phyloP scores from a whole-genome alignment of 2,329 filamentous ascomycete species.

The Claviceps sp. region DNA sequence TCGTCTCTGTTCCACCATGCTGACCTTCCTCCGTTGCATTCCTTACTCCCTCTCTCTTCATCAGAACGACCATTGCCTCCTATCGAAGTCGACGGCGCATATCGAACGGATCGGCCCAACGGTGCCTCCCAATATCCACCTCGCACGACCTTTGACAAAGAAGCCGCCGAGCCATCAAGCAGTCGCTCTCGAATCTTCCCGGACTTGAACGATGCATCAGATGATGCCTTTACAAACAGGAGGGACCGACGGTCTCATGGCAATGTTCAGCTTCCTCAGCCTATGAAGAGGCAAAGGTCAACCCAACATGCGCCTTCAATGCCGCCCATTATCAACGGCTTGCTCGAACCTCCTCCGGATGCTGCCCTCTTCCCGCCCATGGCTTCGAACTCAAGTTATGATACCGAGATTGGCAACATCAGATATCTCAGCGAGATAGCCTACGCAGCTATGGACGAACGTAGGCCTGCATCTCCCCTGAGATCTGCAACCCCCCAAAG shows the following conservation, averaged over 20 bases:
- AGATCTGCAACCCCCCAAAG: constrained; percentile 8
- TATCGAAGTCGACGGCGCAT: constrained; percentile 35
- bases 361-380: constrained; percentile 52
- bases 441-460: constrained; percentile 11
- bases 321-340: constrained; percentile 52
- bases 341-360: constrained; percentile 48
- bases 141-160: constrained; percentile 26
- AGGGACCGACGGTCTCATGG: constrained; percentile 31
- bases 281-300: constrained; percentile 50
- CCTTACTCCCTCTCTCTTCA: constrained; percentile 28
- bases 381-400: constrained; percentile 40
- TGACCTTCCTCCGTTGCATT: constrained; percentile 42
- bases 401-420: constrained; percentile 28
- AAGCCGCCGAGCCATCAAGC: constrained; percentile 16
- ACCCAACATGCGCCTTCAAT: constrained; percentile 39
- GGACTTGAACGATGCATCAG: constrained; percentile 27
- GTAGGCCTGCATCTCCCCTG: constrained; percentile 8
- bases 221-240: constrained; percentile 40
- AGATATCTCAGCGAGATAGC: constrained; percentile 29
- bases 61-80: constrained; percentile 35
- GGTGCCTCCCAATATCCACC: constrained; percentile 21
- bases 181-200: constrained; percentile 33
- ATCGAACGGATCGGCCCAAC: constrained; percentile 23
- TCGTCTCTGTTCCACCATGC: constrained; percentile 33
- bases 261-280: constrained; percentile 50